These are phyloP conservation scores for Linderniella brevidens DNA, from an alignment of 257 asterid species.

Conservation along the genomic window DNA sequence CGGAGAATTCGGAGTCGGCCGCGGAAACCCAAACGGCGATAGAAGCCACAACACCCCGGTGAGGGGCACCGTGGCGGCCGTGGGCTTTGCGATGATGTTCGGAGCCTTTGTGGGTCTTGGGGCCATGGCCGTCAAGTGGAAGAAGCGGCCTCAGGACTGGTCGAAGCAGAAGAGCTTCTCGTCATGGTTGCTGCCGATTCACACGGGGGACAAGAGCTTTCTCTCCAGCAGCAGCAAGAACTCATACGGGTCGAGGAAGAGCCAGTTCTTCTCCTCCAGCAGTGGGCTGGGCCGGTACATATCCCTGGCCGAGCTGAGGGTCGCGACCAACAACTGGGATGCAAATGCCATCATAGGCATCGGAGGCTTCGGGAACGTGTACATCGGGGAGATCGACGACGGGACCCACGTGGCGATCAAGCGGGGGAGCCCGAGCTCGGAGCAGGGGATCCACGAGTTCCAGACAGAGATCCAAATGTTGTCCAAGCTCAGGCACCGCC, in stretches of 20 bases:
- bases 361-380: conserved; percentile 73
- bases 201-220: conserved; percentile 30
- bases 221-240: conserved; percentile 17
- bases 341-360: conserved; percentile 55
- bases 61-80: conserved; percentile 36
- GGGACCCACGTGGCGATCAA: conserved; percentile 58
- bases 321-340: conserved; percentile 63
- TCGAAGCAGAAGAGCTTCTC: conserved; percentile 38
- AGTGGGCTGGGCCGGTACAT: conserved; percentile 42
- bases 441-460: conserved; percentile 70
- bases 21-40: conserved; percentile 12
- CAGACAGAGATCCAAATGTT: conserved; percentile 65
- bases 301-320: conserved; percentile 35
- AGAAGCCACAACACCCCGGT: conserved; percentile 36
- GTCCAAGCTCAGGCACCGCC: conserved; percentile 70
- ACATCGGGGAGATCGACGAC: conserved; percentile 50
- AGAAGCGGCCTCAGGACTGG: conserved; percentile 52
- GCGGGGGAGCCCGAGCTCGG: conserved; percentile 67
- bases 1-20: conserved; percentile 41
- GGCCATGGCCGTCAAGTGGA: conserved; percentile 57
- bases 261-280: conserved; percentile 32
- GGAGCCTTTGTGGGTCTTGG: conserved; percentile 55
- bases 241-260: conserved; percentile 26
- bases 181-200: conserved; percentile 52
- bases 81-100: conserved; percentile 63